Conservation (phyloP, 2,329 filamentous ascomycete genomes). For the Curvularia eragrostidis region DNA sequence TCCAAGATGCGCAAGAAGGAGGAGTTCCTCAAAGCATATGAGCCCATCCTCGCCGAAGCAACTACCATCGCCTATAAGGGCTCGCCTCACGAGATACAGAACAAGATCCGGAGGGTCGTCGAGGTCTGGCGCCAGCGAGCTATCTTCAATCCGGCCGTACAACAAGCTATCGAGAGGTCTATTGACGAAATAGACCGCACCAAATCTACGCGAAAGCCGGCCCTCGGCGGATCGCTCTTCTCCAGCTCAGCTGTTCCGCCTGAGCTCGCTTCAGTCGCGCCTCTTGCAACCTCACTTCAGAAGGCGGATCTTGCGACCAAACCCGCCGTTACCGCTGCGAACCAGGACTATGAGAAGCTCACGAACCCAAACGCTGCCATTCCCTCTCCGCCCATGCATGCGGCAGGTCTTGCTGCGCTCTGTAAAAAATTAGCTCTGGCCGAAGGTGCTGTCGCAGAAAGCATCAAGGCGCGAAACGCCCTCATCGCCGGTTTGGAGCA, state of each 20-base stretch:
- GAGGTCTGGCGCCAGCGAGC: constrained; percentile 90
- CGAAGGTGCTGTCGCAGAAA: constrained; percentile 86
- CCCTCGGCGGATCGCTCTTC: constrained; percentile 74
- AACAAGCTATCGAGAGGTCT: constrained; percentile 79
- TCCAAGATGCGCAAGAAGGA: constrained; percentile 91
- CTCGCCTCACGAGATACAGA: constrained; percentile 79
- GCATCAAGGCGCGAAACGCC: constrained; percentile 81
- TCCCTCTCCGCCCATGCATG: constrained; percentile 87
- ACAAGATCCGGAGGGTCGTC: constrained; percentile 84
- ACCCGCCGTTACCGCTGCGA: constrained; percentile 71
- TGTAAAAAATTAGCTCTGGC: constrained; percentile 87
- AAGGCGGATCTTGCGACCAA: constrained; percentile 75
- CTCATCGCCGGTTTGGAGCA: constrained; percentile 84
- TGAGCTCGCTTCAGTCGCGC: constrained; percentile 78
- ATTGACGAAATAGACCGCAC: constrained; percentile 71
- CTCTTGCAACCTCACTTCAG: constrained; percentile 73
- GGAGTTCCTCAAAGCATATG: constrained; percentile 91
- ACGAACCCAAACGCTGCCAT: constrained; percentile 71
- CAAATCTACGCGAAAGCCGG: constrained; percentile 61
- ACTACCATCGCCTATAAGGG: constrained; percentile 89
- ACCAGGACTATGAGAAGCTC: constrained; percentile 83
- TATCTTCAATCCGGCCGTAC: constrained; percentile 83
- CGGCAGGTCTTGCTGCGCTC: constrained; percentile 86
- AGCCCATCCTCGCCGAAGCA: constrained; percentile 91
- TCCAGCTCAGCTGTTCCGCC: constrained; percentile 68